Percentiles rank a stretch among this genome's conserved stretches.
phyloP scores from a whole-genome alignment of 352 stramenopile species.

The Saprolegnia diclina region DNA sequence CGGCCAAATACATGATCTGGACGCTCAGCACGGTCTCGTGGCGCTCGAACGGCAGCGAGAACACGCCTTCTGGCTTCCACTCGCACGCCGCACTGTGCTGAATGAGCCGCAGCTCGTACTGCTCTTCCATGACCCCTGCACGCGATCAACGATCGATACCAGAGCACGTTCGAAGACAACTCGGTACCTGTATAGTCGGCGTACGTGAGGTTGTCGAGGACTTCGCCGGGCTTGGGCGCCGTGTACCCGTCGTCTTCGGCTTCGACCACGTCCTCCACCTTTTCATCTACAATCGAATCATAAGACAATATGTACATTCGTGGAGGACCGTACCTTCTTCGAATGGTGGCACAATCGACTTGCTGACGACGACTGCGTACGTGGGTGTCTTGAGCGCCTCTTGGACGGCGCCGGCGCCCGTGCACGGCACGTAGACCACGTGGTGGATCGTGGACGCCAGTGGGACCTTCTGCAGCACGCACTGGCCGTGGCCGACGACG shows the following conservation, averaged over 20 bases:
- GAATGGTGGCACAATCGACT: constrained; percentile 9
- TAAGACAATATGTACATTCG: background rate
- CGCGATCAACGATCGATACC: background rate
- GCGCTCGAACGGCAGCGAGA: constrained; percentile 77
- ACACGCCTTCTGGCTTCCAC: constrained; percentile 64
- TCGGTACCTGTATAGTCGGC: constrained; percentile 11
- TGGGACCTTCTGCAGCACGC: constrained; percentile 74
- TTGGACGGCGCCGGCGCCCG: constrained; percentile 65
- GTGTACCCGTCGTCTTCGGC: constrained; percentile 29
- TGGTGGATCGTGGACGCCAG: constrained; percentile 73
- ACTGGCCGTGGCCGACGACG: constrained; percentile 51
- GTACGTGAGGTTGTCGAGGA: constrained; percentile 4
- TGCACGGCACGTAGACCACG: constrained; percentile 69
- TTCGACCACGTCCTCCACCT: constrained; percentile 39
- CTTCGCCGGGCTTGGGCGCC: constrained; percentile 22
- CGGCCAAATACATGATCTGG: constrained; percentile 82
- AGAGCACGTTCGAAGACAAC: background rate
- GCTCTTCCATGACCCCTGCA: constrained; percentile 46
- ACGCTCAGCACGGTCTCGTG: constrained; percentile 81
- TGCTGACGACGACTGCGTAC: constrained; percentile 54
- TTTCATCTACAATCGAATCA: constrained; percentile 32
- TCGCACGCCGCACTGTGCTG: constrained; percentile 79
- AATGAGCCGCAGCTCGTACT: constrained; percentile 75
- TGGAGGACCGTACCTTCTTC: constrained; percentile 19
- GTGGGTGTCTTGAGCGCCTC: constrained; percentile 71